These are phyloP conservation scores for Yarrowia porcina DNA, from an alignment of 805 yeast genomes.

Conservation along the genomic window DNA sequence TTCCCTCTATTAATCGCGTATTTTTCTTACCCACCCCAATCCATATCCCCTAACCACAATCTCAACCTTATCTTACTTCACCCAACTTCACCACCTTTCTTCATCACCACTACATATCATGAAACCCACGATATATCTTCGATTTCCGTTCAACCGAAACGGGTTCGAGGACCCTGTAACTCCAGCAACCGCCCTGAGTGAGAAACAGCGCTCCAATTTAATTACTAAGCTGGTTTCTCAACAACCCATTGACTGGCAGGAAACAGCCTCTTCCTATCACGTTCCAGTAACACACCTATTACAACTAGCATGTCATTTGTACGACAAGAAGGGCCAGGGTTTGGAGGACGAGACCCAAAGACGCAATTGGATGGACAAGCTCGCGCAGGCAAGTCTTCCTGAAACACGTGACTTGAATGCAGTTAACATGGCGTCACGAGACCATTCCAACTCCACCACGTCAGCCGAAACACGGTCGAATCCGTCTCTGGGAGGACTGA, in stretches of 20 bases:
- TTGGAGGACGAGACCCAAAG: slow-evolving; percentile 5
- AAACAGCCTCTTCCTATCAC: background rate
- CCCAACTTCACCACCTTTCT: background rate
- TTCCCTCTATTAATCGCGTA: too few relatives aligned
- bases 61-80: slow-evolving; percentile 1
- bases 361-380: background rate
- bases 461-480: background rate
- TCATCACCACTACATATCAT: background rate
- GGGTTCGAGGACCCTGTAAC: slow-evolving; percentile 1
- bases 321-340: slow-evolving; percentile 8
- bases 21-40: too few relatives aligned
- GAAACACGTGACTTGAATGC: background rate
- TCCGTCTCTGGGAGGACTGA: background rate
- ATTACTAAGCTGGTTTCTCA: background rate
- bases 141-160: slow-evolving; percentile 8
- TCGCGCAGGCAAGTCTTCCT: background rate
- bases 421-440: background rate
- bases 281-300: background rate
- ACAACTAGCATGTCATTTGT: slow-evolving; percentile 5
- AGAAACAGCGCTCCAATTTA: background rate
- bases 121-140: slow-evolving; percentile 10
- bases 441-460: background rate
- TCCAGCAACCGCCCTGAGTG: background rate
- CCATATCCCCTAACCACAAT: slow-evolving; percentile 1
- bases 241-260: background rate